Conservation (phyloP, 345 rosid genomes). For the Noccaea bulbosa region DNA sequence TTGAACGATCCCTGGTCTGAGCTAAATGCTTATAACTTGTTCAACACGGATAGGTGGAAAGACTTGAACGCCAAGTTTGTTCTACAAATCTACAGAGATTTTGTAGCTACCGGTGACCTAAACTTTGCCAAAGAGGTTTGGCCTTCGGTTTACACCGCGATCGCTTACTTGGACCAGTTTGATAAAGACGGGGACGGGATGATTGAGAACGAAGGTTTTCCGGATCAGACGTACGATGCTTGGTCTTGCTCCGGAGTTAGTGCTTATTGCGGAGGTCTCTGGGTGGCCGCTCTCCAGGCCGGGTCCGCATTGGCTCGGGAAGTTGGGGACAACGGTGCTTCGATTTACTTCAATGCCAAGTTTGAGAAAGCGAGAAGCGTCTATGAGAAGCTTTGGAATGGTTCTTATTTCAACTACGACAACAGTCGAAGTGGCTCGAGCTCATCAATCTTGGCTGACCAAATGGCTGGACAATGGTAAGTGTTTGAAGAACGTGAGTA, state of each 20-base stretch:
- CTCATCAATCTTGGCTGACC: conserved; percentile 74
- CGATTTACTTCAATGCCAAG: conserved; percentile 57
- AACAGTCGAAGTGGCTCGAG: conserved; percentile 55
- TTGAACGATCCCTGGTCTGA: conserved; percentile 75
- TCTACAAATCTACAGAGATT: conserved; percentile 74
- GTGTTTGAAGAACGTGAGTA: not conserved
- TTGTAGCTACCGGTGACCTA: conserved; percentile 66
- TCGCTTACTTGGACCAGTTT: conserved; percentile 82
- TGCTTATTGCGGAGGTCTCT: conserved; percentile 76
- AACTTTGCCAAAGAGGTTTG: conserved; percentile 66
- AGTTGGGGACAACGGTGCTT: conserved; percentile 60
- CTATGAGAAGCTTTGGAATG: conserved; percentile 72
- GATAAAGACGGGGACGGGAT: conserved; percentile 82
- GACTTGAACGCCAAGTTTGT: conserved; percentile 82
- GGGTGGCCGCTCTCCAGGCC: conserved; percentile 87
- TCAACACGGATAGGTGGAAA: conserved; percentile 69
- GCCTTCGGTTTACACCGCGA: conserved; percentile 74
- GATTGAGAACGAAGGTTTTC: conserved; percentile 87
- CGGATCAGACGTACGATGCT: conserved; percentile 81
- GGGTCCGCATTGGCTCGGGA: conserved; percentile 65
- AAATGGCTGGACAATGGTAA: conserved; percentile 85
- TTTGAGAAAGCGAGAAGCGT: conserved; percentile 67
- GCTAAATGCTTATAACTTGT: conserved; percentile 69
- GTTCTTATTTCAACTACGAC: conserved; percentile 78
- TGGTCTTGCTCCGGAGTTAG: conserved; percentile 73